Percentiles rank a stretch among this genome's conserved stretches.
These are phyloP conservation scores for Handroanthus guayacan DNA, from an alignment of 257 asterid species.

Conservation along the genomic window DNA sequence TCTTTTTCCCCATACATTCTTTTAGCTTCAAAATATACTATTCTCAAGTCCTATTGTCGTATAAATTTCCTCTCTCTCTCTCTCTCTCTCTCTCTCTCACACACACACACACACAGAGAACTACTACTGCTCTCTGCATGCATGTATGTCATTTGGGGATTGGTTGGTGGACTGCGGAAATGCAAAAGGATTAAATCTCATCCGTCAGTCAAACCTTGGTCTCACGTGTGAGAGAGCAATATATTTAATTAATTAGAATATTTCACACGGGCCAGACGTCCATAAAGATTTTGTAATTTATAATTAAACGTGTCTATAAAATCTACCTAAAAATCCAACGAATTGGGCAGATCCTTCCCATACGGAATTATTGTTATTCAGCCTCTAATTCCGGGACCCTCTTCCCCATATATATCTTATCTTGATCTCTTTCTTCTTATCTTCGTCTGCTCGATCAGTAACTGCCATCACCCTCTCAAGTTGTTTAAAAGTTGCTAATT, in stretches of 20 bases:
- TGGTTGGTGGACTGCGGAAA: conserved; percentile 31
- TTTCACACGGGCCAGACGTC: conserved; percentile 24
- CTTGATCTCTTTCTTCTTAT: not conserved
- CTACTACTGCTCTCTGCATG: not conserved
- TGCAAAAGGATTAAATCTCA: conserved; percentile 21
- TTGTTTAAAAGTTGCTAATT: not conserved
- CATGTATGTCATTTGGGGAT: not conserved
- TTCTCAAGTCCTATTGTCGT: too few relatives aligned
- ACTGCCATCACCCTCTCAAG: not conserved
- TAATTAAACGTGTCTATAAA: conserved; percentile 5
- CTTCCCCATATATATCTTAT: not conserved
- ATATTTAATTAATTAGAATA: not conserved
- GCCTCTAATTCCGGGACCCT: conserved; percentile 8
- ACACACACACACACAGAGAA: too few relatives aligned
- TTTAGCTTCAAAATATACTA: too few relatives aligned
- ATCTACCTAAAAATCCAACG: not conserved
- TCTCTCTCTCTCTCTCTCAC: too few relatives aligned
- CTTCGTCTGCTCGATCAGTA: not conserved
- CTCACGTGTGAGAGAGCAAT: conserved; percentile 26
- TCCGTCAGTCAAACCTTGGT: conserved; percentile 43
- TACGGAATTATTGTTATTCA: not conserved
- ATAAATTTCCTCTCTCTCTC: too few relatives aligned
- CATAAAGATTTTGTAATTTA: not conserved
- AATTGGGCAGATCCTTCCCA: not conserved
- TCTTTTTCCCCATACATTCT: too few relatives aligned